phyloP scores from a whole-genome alignment of 1,284 basidiomycete genomes.

The Chondrostereum purpureum region DNA sequence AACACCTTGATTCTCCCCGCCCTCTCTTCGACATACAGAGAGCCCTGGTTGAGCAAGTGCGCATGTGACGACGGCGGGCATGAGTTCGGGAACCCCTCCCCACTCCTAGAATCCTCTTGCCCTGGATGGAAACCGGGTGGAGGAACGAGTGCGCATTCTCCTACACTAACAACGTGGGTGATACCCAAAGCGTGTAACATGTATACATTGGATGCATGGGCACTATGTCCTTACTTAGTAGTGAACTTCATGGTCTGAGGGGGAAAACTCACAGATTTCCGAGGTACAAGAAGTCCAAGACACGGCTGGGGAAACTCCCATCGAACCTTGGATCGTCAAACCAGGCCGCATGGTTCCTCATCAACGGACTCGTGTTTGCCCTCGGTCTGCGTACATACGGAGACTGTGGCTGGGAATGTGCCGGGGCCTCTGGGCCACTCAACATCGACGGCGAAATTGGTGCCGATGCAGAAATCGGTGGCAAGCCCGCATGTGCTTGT shows the following conservation, averaged over 20 bases:
- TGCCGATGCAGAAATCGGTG: background rate
- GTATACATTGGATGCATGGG: conserved; percentile 90
- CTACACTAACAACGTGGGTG: conserved; percentile 95
- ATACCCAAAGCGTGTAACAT: conserved; percentile 97
- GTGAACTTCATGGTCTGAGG: conserved; percentile 9
- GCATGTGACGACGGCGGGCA: conserved; percentile 20
- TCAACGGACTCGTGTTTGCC: conserved; percentile 60
- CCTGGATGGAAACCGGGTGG: conserved; percentile 36
- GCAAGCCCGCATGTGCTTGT: background rate
- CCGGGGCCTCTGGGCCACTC: background rate
- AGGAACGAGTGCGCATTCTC: conserved; percentile 84
- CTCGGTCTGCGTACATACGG: conserved; percentile 38
- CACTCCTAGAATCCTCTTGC: background rate
- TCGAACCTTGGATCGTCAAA: conserved; percentile 91
- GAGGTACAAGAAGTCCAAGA: conserved; percentile 91
- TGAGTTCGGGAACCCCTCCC: conserved; percentile 1
- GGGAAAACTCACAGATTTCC: conserved; percentile 75
- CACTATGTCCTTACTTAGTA: conserved; percentile 37
- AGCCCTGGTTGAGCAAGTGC: conserved; percentile 52
- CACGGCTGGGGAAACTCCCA: conserved; percentile 91
- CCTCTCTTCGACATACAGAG: conserved; percentile 83
- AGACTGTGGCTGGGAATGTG: background rate
- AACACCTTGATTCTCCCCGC: conserved; percentile 84
- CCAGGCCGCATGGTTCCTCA: conserved; percentile 77
- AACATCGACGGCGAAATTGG: background rate